phyloP scores from a whole-genome alignment of 2,329 filamentous ascomycete species.

The Apiospora aurea region DNA sequence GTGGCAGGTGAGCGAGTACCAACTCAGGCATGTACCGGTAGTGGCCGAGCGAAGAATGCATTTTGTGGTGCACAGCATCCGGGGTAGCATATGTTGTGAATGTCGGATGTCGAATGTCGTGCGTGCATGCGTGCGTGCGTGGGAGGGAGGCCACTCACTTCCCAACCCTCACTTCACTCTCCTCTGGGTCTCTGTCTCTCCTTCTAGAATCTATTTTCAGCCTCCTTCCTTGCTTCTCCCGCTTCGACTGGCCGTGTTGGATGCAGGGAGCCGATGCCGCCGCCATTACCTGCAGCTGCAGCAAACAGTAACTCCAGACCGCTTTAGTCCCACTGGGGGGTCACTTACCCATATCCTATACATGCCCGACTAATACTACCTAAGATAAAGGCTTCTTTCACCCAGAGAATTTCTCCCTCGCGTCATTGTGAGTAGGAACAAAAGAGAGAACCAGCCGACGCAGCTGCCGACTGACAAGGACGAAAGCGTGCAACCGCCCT shows the following conservation, averaged over 20 bases:
- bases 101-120: background rate
- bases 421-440: slow-evolving; percentile 42
- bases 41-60: background rate
- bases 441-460: slow-evolving; percentile 19
- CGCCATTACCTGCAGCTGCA: slow-evolving; percentile 6
- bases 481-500: slow-evolving; percentile 19
- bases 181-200: slow-evolving; percentile 6
- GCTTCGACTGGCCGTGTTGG: background rate
- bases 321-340: slow-evolving; percentile 20
- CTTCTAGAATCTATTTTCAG: slow-evolving; percentile 16
- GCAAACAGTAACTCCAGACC: slow-evolving; percentile 20
- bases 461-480: slow-evolving; percentile 24
- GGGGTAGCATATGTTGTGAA: slow-evolving; percentile 6
- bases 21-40: too few relatives aligned
- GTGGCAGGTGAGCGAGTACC: background rate
- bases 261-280: slow-evolving; percentile 14
- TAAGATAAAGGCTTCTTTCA: slow-evolving; percentile 19
- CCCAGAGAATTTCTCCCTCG: slow-evolving; percentile 33
- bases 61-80: slow-evolving; percentile 6
- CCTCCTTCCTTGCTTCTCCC: background rate
- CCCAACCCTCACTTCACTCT: slow-evolving; percentile 18
- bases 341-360: slow-evolving; percentile 18
- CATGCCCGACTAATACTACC: slow-evolving; percentile 14
- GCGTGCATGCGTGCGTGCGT: background rate
- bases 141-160: background rate